These are phyloP conservation scores for Naegleria lovaniensis DNA, from an alignment of 208 protist species.

Conservation along the genomic window DNA sequence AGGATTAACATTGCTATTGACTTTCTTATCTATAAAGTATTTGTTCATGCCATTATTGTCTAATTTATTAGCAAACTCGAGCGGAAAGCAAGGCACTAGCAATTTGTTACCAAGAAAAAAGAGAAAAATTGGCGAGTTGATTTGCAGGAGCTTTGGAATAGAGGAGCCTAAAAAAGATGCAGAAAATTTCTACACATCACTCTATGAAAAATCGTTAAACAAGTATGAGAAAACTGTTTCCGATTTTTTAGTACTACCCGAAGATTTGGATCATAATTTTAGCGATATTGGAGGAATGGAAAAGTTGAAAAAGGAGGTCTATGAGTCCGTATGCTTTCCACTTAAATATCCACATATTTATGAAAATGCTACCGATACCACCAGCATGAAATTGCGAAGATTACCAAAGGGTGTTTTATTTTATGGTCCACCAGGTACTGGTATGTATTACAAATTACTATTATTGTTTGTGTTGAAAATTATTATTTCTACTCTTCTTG, in stretches of 20 bases:
- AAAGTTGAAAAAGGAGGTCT: conserved; percentile 13
- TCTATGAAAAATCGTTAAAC: not conserved
- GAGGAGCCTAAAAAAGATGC: not conserved
- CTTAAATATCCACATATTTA: conserved; percentile 32
- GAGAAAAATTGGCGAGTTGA: not conserved
- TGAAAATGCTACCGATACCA: not conserved
- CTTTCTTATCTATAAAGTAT: not conserved
- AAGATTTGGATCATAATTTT: conserved; percentile 23
- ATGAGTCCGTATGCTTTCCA: conserved; percentile 23
- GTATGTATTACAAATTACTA: not conserved
- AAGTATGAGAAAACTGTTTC: conserved; percentile 16
- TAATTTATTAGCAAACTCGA: not conserved
- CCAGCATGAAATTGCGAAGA: conserved; percentile 28
- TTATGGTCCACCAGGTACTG: not conserved
- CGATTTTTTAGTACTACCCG: conserved; percentile 24
- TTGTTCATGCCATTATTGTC: not conserved
- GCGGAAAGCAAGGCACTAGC: not conserved
- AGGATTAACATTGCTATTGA: not conserved
- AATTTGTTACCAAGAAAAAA: not conserved
- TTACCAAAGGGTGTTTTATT: conserved; percentile 28
- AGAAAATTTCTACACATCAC: not conserved
- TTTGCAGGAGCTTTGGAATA: not conserved
- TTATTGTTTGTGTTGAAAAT: too few relatives aligned
- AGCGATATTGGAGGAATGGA: conserved; percentile 29
- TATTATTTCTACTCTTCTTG: too few relatives aligned